Percentiles rank a stretch among this genome's conserved stretches.
Evolutionary conservation across 2,329 filamentous ascomycete species (phyloP).

Genomic region (Fusarium stilboides): DNA sequence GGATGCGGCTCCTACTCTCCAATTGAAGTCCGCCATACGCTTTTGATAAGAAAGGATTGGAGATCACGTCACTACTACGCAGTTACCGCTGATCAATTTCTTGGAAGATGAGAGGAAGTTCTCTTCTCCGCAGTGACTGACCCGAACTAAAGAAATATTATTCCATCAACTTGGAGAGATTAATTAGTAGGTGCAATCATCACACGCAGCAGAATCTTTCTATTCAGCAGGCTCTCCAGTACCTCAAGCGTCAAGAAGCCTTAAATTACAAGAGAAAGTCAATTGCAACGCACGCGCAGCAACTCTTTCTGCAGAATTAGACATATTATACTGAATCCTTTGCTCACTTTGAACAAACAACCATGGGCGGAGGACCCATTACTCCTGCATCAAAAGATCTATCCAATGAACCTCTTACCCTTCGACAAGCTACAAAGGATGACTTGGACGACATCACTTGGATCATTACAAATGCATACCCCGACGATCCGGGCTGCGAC

Average conservation of each 20-base stretch:
- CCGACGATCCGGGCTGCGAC: neutral
- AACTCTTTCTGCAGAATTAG: neutral
- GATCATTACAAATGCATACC: neutral
- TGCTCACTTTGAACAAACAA: neutral
- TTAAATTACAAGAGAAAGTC: neutral
- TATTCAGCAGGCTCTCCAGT: too few relatives aligned
- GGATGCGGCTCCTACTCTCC: neutral
- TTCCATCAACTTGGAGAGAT: neutral
- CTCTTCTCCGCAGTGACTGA: neutral
- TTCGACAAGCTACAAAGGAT: neutral
- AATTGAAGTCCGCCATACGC: neutral
- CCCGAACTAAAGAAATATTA: neutral
- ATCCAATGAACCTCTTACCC: neutral
- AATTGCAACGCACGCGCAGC: neutral
- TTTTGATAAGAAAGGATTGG: neutral
- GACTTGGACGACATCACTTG: conserved; percentile 12
- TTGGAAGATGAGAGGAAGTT: neutral
- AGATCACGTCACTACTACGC: neutral
- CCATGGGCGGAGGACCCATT: conserved; percentile 5
- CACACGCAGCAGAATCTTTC: too few relatives aligned
- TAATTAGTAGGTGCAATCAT: neutral
- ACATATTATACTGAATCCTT: neutral
- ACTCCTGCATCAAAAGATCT: neutral
- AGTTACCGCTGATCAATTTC: neutral
- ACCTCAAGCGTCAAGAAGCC: too few relatives aligned